Evolutionary conservation across 768 basidiomycete species (phyloP), one percentile per base, ranked within the genome.

Genomic region (Calocera cornea): DNA sequence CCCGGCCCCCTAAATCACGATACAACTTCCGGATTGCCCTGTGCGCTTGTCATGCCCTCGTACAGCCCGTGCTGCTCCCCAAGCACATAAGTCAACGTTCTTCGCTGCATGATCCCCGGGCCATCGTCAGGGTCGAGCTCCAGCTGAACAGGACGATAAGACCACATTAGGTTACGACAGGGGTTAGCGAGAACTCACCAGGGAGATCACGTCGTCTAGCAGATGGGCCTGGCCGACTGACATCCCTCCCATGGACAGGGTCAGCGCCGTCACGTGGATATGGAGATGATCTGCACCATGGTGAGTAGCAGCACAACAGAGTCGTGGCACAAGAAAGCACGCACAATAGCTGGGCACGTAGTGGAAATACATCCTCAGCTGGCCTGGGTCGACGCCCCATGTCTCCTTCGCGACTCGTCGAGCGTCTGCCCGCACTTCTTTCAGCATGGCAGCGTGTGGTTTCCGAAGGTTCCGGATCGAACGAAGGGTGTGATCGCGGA

Each of bases 301-400:
- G 44, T 41, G n/a, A 64, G 2, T 29, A 16, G 31, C 64, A 47
- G 41, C 12, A 54, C 33, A 22, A 29, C 27, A 50, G 17, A 22
- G 24, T 17, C 1, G 11, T 2, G 31, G 64, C 63, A 47, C 14
- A 29, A 33, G 5, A 66, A 67, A 14, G 22, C 2, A 81, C 90
- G 70, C 68, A 95, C 95, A 97, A 74, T 97, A 98, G 40, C 87
- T 90, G 0, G 95, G 95, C 73, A 97, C 95, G 75, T 99, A 99
- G 75, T 99, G 97, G 16, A 98, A 78, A 72, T 86, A 94, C 79
- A 95, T 80, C 71, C 93, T 79, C 68, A 97, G 73, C 11, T 84
- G 81, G 1, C 86, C 87, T 17, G 74, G 71, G 2, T 76, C 78
- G 1, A 95, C 77, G 0, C 84, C 86, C 84, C 89, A 99, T 71